Conservation (phyloP, 371 early-diverging fungal genomes). For the Batrachochytrium dendrobatidis region DNA sequence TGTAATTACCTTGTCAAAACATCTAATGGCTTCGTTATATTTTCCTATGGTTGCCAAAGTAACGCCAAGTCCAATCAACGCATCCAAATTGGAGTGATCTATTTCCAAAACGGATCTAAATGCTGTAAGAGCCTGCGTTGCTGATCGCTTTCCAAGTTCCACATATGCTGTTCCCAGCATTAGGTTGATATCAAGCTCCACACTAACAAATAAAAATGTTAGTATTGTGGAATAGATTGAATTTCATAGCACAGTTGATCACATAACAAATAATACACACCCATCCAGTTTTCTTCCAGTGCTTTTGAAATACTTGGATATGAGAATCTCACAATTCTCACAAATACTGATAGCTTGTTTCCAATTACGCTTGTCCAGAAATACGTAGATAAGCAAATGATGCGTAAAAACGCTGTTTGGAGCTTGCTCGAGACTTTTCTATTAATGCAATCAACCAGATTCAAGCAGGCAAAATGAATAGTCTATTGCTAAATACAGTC, state of each 20-base stretch:
- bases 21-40: slow-evolving; percentile 45
- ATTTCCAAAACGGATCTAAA: not conserved
- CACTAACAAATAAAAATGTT: not conserved
- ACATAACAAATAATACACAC: not conserved
- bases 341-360: not conserved
- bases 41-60: slow-evolving; percentile 26
- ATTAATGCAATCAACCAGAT: not conserved
- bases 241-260: not conserved
- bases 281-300: not conserved
- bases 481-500: too few relatives aligned
- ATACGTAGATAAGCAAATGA: not conserved
- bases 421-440: not conserved
- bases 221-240: too few relatives aligned
- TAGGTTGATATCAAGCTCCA: not conserved
- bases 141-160: not conserved
- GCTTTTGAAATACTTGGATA: not conserved
- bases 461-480: not conserved
- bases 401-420: not conserved
- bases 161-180: not conserved
- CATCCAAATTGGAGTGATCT: not conserved
- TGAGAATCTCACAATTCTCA: not conserved
- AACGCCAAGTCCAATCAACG: slow-evolving; percentile 27
- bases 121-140: not conserved
- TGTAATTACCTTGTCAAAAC: slow-evolving; percentile 45
- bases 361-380: not conserved